Evolutionary conservation across 2,329 filamentous ascomycete species (phyloP), one percentile per base, ranked within the genome.

Genomic region (Epichloe glyceriae): DNA sequence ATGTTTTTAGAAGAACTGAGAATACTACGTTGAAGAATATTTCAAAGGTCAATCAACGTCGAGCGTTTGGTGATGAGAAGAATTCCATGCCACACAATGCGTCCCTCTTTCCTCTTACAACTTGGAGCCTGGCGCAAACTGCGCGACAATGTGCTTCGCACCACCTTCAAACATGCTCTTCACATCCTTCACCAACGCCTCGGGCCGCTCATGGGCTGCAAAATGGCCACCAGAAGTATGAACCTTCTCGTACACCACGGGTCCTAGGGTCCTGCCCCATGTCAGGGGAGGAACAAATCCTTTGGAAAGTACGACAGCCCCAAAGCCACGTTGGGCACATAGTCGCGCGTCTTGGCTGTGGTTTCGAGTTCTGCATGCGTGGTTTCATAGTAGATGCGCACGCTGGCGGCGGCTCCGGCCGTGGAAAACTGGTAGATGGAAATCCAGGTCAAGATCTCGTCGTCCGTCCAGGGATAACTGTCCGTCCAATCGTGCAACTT

Each of bases 401-500:
- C 61, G 53, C 76, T 80, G 0, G 86, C 83, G 1, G 80, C 81
- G 0, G 86, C 81, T 0, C 86, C 85, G 1, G 84, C 82, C 0
- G 69, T 74, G 8, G 78, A 82, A 46, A 88, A 88, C 61, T 76
- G 80, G 62, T 90, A 90, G 39, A 90, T 75, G 47, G 73, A 79
- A 1, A 89, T 67, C 86, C 85, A 91, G 0, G 81, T 86, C 26
- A 87, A 67, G 8, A 90, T 74, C 66, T 90, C 85, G 50, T 89
- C 84, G 54, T 88, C 82, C 0, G 79, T 83, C 85, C 85, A 90
- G 0, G 76, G 69, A 60, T 88, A 88, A 1, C 58, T 59, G 58
- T 90, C 85, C 0, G 81, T 82, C 86, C 86, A 91, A 57, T 86
- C 82, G 56, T 83, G 79, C 38, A 91, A 67, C 62, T 91, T 91